Conservation (phyloP, 164 flowering plant genomes). For the Buxus sempervirens region DNA sequence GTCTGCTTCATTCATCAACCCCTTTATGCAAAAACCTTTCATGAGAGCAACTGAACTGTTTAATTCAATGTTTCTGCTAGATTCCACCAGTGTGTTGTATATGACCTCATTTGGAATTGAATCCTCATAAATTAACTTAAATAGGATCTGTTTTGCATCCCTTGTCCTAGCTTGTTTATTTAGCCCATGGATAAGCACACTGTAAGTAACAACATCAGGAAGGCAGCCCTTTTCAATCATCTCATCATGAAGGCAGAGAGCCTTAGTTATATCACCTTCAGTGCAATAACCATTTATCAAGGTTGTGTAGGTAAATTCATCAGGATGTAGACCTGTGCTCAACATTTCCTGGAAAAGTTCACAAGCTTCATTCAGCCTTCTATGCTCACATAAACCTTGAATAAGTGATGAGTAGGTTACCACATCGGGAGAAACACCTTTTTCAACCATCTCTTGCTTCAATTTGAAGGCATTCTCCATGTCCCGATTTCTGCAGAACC, state of each 20-base stretch:
- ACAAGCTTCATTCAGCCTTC: constrained; percentile 57
- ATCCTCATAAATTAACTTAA: constrained; percentile 60
- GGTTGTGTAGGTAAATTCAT: constrained; percentile 69
- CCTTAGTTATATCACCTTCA: constrained; percentile 59
- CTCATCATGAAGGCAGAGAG: constrained; percentile 63
- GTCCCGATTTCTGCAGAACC: constrained; percentile 50
- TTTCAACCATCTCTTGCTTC: constrained; percentile 54
- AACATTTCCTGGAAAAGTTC: constrained; percentile 69
- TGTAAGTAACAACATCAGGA: constrained; percentile 85
- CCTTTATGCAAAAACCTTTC: constrained; percentile 87
- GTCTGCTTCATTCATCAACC: constrained; percentile 87
- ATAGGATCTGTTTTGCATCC: constrained; percentile 72
- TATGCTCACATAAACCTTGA: constrained; percentile 69
- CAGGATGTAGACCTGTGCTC: constrained; percentile 51
- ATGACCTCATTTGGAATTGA: constrained; percentile 58
- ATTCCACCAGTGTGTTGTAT: constrained; percentile 59
- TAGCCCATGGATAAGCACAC: constrained; percentile 79
- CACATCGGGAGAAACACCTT: constrained; percentile 61
- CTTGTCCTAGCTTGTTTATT: constrained; percentile 66
- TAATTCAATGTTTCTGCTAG: constrained; percentile 44
- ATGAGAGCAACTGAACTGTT: constrained; percentile 56
- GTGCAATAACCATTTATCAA: constrained; percentile 70
- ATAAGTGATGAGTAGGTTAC: constrained; percentile 71
- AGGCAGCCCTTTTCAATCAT: constrained; percentile 68
- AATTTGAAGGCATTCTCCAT: constrained; percentile 58